A percentile compares a stretch with the other conserved stretches of the same genome.
Conservation (phyloP, 345 rosid species). For the Salix purpurea region DNA sequence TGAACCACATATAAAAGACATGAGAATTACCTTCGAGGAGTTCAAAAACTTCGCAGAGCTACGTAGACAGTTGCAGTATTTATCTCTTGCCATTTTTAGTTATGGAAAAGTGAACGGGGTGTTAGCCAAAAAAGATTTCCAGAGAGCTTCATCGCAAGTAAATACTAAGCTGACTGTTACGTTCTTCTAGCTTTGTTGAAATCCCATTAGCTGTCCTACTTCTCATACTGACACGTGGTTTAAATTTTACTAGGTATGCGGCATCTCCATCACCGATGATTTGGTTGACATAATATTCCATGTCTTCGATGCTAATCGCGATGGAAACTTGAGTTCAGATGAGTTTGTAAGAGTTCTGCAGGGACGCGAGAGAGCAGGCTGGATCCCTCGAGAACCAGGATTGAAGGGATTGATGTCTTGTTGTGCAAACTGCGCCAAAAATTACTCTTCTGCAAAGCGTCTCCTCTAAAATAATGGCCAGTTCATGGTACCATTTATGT, state of each 20-base stretch:
- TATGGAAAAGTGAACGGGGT: constrained; percentile 27
- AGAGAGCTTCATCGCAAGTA: constrained; percentile 29
- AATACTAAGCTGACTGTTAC: not conserved
- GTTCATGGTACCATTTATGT: too few relatives aligned
- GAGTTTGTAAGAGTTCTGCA: constrained; percentile 24
- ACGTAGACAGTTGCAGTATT: constrained; percentile 13
- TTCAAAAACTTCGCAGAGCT: constrained; percentile 21
- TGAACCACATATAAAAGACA: constrained; percentile 5
- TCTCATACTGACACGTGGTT: not conserved
- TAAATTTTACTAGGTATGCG: constrained; percentile 19
- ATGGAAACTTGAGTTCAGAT: constrained; percentile 25
- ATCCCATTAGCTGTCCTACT: too few relatives aligned
- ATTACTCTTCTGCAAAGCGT: too few relatives aligned
- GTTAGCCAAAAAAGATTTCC: constrained; percentile 19
- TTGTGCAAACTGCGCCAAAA: constrained; percentile 19
- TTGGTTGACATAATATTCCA: constrained; percentile 23
- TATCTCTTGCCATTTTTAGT: constrained; percentile 30
- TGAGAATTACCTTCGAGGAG: constrained; percentile 20
- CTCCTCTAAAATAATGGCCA: not conserved
- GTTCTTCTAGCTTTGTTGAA: not conserved
- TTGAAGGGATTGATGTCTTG: constrained; percentile 18
- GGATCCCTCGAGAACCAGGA: constrained; percentile 2
- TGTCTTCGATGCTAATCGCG: constrained; percentile 23
- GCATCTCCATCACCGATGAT: constrained; percentile 24
- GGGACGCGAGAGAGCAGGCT: constrained; percentile 6